Evolutionary conservation across 2,329 filamentous ascomycete genomes (phyloP).

Genomic region (Penicillium verrucosum): DNA sequence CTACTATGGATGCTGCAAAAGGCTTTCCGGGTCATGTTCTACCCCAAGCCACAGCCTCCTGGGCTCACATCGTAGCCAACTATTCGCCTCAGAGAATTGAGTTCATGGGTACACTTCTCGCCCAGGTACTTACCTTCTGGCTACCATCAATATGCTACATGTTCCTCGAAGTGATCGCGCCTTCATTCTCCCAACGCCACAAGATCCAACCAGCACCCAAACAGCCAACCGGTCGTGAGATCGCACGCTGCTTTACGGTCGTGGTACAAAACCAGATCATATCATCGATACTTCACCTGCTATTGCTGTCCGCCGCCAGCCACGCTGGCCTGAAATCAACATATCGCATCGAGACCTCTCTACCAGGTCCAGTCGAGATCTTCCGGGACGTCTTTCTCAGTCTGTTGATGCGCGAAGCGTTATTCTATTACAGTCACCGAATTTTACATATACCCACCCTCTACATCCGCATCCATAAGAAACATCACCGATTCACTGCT

Average conservation of each 20-base stretch:
- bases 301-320: conserved; percentile 18
- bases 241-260: conserved; percentile 44
- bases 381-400: conserved; percentile 43
- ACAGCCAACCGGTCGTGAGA: conserved; percentile 48
- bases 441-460: conserved; percentile 50
- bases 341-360: conserved; percentile 39
- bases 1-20: neutral
- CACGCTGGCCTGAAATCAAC: conserved; percentile 19
- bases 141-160: conserved; percentile 39
- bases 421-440: conserved; percentile 58
- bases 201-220: conserved; percentile 54
- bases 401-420: conserved; percentile 46
- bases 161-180: conserved; percentile 45
- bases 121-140: conserved; percentile 28
- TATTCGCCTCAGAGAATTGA: conserved; percentile 27
- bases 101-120: conserved; percentile 25
- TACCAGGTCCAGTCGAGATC: conserved; percentile 41
- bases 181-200: conserved; percentile 50
- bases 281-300: conserved; percentile 36
- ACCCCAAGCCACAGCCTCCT: conserved; percentile 5
- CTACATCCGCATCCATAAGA: conserved; percentile 54
- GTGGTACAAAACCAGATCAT: conserved; percentile 51
- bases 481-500: conserved; percentile 56
- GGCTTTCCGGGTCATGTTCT: conserved; percentile 3
- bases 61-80: conserved; percentile 16